Base-by-base conservation (phyloP, 108 stramenopile genomes). In the Seminavis robusta region DNA sequence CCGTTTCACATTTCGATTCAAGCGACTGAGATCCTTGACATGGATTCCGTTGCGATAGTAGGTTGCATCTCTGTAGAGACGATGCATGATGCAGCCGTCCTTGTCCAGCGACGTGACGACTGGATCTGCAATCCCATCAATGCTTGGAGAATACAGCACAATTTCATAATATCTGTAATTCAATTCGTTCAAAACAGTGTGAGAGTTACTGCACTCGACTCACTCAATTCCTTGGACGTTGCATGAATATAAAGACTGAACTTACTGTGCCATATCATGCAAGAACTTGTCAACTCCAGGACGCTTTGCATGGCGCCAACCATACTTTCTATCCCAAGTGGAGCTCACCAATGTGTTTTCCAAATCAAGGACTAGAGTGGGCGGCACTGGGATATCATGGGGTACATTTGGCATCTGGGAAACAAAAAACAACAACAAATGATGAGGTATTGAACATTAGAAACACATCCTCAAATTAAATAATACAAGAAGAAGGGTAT, bases 151-250 rank as follows among this genome's bases (percentile, higher is more conserved):
- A 59, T 94, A 96, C 41, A 98, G 65, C 3, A 97, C 97, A 55
- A 98, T 94, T 65, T 98, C 97, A 64, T 98, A 98, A 64, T 95
- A 94, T n/a, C n/a, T n/a, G n/a, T n/a, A n/a, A n/a, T n/a, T n/a
- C n/a, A n/a, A n/a, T n/a, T n/a, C n/a, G n/a, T n/a, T n/a, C n/a
- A n/a, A n/a, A n/a, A n/a, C n/a, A n/a, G n/a, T n/a, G n/a, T n/a
- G n/a, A n/a, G n/a, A n/a, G n/a, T n/a, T n/a, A n/a, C n/a, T n/a
- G n/a, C n/a, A n/a, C n/a, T n/a, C n/a, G n/a, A n/a, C n/a, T n/a
- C n/a, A n/a, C n/a, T n/a, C n/a, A n/a, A n/a, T n/a, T n/a, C n/a
- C n/a, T n/a, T n/a, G n/a, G n/a, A n/a, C n/a, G n/a, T n/a, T n/a
- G n/a, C n/a, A n/a, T n/a, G n/a, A n/a, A n/a, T n/a, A n/a, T n/a